Evolutionary conservation across 2,329 filamentous ascomycete species (phyloP).

Genomic region (Tolypocladium ovalisporum): DNA sequence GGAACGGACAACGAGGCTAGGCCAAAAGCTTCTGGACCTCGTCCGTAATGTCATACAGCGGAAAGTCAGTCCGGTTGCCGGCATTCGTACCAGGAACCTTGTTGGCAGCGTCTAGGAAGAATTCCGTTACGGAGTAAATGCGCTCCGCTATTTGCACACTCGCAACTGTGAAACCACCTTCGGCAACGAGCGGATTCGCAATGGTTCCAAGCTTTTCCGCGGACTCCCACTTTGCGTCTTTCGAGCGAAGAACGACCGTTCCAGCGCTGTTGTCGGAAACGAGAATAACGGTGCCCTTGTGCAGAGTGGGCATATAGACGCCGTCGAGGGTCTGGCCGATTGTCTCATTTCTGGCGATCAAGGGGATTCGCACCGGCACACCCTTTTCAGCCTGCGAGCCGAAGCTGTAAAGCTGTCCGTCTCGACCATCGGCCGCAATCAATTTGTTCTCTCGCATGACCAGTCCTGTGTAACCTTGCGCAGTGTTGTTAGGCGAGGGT

Average conservation of each 20-base stretch:
- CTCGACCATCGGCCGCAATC: slow-evolving; percentile 17
- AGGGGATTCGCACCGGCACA: neutral
- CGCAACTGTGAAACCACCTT: slow-evolving; percentile 6
- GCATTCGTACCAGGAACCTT: neutral
- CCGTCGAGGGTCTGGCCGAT: slow-evolving; percentile 11
- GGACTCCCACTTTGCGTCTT: slow-evolving; percentile 18
- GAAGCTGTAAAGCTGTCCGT: slow-evolving; percentile 23
- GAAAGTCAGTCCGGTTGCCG: neutral
- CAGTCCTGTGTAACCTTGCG: slow-evolving; percentile 1
- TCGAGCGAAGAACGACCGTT: slow-evolving; percentile 23
- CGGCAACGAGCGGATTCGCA: slow-evolving; percentile 8
- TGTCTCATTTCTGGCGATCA: neutral
- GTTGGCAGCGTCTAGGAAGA: neutral
- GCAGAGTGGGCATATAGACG: slow-evolving; percentile 21
- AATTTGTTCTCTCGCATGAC: slow-evolving; percentile 11
- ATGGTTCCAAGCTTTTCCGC: slow-evolving; percentile 24
- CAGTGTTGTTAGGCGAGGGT: slow-evolving; percentile 2
- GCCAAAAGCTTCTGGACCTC: neutral
- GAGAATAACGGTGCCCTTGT: slow-evolving; percentile 20
- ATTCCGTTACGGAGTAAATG: neutral
- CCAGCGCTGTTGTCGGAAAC: slow-evolving; percentile 19
- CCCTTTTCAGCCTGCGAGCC: slow-evolving; percentile 11
- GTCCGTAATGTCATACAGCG: neutral
- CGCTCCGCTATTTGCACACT: slow-evolving; percentile 6
- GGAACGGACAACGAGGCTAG: too few relatives aligned